Conservation (phyloP, 257 asterid species). For the Agastache rugosa region DNA sequence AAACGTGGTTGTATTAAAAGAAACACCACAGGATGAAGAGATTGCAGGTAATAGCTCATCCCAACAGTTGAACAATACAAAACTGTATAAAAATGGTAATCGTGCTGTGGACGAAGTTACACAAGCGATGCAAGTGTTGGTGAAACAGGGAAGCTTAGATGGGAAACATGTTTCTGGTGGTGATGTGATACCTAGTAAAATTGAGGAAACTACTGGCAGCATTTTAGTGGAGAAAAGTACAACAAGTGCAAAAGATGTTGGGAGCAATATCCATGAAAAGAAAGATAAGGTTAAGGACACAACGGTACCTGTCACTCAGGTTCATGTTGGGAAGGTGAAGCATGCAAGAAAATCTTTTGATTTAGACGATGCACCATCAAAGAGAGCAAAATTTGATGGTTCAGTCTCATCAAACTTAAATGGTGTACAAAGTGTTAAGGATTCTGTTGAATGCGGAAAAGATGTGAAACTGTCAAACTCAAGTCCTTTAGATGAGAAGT, state of each 20-base stretch:
- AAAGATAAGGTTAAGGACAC: slow-evolving; percentile 34
- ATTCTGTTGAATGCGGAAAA: slow-evolving; percentile 37
- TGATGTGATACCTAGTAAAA: slow-evolving; percentile 28
- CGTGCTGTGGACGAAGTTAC: slow-evolving; percentile 36
- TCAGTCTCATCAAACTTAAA: slow-evolving; percentile 29
- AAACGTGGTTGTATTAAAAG: slow-evolving; percentile 35
- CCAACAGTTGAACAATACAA: slow-evolving; percentile 43
- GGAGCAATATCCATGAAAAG: slow-evolving; percentile 22
- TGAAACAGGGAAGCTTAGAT: slow-evolving; percentile 38
- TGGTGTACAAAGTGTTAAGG: slow-evolving; percentile 38
- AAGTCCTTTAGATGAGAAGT: slow-evolving; percentile 33
- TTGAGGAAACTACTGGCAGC: slow-evolving; percentile 25
- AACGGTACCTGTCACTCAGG: slow-evolving; percentile 29
- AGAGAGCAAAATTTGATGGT: slow-evolving; percentile 46
- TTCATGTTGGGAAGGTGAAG: slow-evolving; percentile 43
- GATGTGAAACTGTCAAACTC: slow-evolving; percentile 33
- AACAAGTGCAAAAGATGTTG: slow-evolving; percentile 35
- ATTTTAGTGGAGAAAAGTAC: slow-evolving; percentile 27
- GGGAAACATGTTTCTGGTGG: slow-evolving; percentile 33
- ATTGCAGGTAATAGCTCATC: slow-evolving; percentile 40
- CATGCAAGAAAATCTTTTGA: slow-evolving; percentile 39
- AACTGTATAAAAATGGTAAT: slow-evolving; percentile 33
- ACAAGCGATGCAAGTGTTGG: slow-evolving; percentile 31
- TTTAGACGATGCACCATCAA: slow-evolving; percentile 45
- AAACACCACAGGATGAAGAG: slow-evolving; percentile 16